These are phyloP conservation scores for Lachnellula subtilissima DNA, from an alignment of 2,329 filamentous ascomycete species.

Conservation along the genomic window DNA sequence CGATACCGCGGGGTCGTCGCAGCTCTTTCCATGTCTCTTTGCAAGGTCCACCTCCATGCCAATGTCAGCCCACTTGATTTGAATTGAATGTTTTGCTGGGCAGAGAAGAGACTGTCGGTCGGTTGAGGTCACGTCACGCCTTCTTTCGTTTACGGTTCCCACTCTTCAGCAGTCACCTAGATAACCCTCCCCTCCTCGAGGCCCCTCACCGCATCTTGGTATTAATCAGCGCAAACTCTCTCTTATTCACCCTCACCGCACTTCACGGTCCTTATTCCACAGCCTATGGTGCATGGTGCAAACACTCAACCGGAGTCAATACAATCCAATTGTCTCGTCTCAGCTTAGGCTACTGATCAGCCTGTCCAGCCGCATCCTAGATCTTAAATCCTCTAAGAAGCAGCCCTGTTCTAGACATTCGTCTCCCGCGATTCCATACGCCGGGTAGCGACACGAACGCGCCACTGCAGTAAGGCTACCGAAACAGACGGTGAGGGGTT, in stretches of 20 bases:
- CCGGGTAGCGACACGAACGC: slow-evolving; percentile 5
- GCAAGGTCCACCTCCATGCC: too few relatives aligned
- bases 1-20: too few relatives aligned
- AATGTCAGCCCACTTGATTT: too few relatives aligned
- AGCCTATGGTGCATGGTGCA: slow-evolving; percentile 10
- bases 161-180: too few relatives aligned
- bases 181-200: background rate
- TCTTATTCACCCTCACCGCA: slow-evolving; percentile 1
- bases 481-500: slow-evolving; percentile 17
- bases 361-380: slow-evolving; percentile 1
- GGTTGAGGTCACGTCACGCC: too few relatives aligned
- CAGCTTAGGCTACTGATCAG: background rate
- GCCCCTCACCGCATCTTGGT: background rate
- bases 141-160: background rate
- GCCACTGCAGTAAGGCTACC: background rate
- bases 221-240: slow-evolving; percentile 25
- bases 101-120: too few relatives aligned
- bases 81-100: too few relatives aligned
- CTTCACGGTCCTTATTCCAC: background rate
- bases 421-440: slow-evolving; percentile 13
- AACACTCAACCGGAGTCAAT: slow-evolving; percentile 4
- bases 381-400: slow-evolving; percentile 12
- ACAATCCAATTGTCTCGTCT: slow-evolving; percentile 4
- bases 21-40: too few relatives aligned
- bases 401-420: slow-evolving; percentile 6